Base-by-base conservation (phyloP, 805 yeast species). In the Cyberlindnera americana region DNA sequence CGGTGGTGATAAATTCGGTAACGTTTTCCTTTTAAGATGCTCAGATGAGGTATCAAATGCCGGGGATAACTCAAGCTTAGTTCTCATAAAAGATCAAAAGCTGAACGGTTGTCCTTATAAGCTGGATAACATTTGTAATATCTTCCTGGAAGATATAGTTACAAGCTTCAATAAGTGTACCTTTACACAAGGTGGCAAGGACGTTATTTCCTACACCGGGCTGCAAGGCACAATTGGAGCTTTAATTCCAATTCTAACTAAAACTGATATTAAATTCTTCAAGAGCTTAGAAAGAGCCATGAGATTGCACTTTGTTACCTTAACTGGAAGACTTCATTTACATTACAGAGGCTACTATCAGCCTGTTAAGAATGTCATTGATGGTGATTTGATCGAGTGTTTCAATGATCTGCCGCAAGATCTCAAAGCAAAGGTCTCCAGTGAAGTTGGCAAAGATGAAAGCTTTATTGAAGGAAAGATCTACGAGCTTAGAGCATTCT, bases 1-100 rank as follows among this genome's bases (percentile, higher is more conserved):
- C 29, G 87, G 86, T 1, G 96, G 96, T 12, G 98, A 93, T 57
- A 81, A 80, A 54, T 88, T 84, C 61, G 97, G 98, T 1, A 86
- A 83, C 50, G 33, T 89, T 0, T 79, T 82, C 61, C 73, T 85
- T 1, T 61, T 87, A 29, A 65, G 96, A 43, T 60, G 83, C 29
- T 75, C 83, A 0, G 62, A 62, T n/a, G 63, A 68, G 5, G 65
- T 70, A 0, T 72, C 81, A 0, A 61, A 64, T 29, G 61, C 77
- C 18, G 86, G 80, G 38, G 62, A 57, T 17, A 66, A 67, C 33
- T 70, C 74, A 3, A 54, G 68, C 5, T 60, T 64, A 35, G 49
- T 75, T 6, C 33, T 59, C 4, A 59, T 60, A 6, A 60, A 62
- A 35, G 64, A 54, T 10, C 40, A 49, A 6, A 47, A 45, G 34